Percentiles rank a stretch among this genome's conserved stretches.
These are phyloP conservation scores for Capronia epimyces DNA, from an alignment of 2,329 filamentous ascomycete species.

Conservation along the genomic window DNA sequence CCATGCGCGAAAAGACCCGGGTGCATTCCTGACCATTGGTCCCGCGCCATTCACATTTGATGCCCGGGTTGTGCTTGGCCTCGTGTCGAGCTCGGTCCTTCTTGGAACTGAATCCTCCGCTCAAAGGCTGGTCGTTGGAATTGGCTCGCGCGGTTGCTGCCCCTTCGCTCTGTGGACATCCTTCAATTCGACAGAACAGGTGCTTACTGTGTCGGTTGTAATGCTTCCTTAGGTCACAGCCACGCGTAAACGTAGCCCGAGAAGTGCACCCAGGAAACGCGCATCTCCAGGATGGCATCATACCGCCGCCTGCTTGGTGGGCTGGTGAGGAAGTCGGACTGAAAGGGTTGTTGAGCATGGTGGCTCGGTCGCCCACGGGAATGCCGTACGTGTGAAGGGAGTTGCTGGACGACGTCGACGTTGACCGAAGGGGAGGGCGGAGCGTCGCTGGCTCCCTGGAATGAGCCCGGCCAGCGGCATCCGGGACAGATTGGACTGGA, in stretches of 20 bases:
- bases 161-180: slow-evolving; percentile 48
- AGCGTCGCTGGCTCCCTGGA: slow-evolving; percentile 8
- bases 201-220: slow-evolving; percentile 58
- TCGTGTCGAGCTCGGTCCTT: slow-evolving; percentile 59
- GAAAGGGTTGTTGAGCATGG: not conserved
- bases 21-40: slow-evolving; percentile 45
- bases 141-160: slow-evolving; percentile 18
- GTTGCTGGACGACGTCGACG: slow-evolving; percentile 25
- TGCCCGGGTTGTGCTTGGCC: slow-evolving; percentile 58
- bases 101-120: slow-evolving; percentile 57
- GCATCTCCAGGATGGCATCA: slow-evolving; percentile 49
- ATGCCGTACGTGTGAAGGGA: slow-evolving; percentile 29
- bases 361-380: slow-evolving; percentile 21
- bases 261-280: slow-evolving; percentile 56
- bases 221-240: slow-evolving; percentile 59
- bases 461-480: not conserved
- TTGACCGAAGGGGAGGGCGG: slow-evolving; percentile 18
- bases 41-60: slow-evolving; percentile 42
- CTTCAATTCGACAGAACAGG: slow-evolving; percentile 55
- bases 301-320: not conserved
- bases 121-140: slow-evolving; percentile 35
- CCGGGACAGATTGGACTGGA: slow-evolving; percentile 11
- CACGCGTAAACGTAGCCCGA: slow-evolving; percentile 52
- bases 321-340: slow-evolving; percentile 4
- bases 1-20: slow-evolving; percentile 55